Base-by-base conservation (phyloP, 345 rosid species). In the Iberis pinnata region DNA sequence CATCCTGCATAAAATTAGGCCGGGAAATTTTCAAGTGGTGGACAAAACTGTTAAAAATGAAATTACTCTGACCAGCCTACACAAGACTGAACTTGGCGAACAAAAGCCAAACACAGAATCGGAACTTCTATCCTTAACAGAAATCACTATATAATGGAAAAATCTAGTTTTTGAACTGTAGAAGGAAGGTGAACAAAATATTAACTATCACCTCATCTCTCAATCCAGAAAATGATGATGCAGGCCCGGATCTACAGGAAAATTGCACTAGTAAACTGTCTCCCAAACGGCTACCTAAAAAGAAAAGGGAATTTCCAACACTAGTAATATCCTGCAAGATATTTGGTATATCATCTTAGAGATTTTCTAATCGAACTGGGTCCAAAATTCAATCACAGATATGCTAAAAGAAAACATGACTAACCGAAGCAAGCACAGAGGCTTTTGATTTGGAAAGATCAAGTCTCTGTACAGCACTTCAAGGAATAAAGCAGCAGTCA, bases 401-500 rank as follows among this genome's bases (percentile, higher is more conserved):
- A 33, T 46, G 35, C 33, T 56, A 50, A 68, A 64, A 45, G 43
- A 69, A 49, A 26, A 27, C 43, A 43, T 40, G 57, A 80, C 97
- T 76, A 61, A 92, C 98, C 84, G 97, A 88, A 65, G 90, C 78
- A 60, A 92, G 95, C 41, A 92, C 97, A 39, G 97, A 92, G 70
- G 98, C 95, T 73, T 88, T 92, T 43, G 98, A 85, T 76, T 92
- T 88, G 62, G 95, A 79, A 57, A 92, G 98, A 65, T 88, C 94
- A 65, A 92, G 88, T 65, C 90, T 80, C 80, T 83, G 98, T 69
- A 92, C 90, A 68, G 83, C 82, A 76, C 98, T 92, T 77, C 70
- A 83, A 42, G 60, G 18, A 43, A 62, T 47, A 71, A 68, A 63
- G 24, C 68, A 53, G 26, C 20, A 70, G 44, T 55, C 51, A 64